Base-by-base conservation (phyloP, 805 yeast species). In the Candida khao-thaluensis region DNA sequence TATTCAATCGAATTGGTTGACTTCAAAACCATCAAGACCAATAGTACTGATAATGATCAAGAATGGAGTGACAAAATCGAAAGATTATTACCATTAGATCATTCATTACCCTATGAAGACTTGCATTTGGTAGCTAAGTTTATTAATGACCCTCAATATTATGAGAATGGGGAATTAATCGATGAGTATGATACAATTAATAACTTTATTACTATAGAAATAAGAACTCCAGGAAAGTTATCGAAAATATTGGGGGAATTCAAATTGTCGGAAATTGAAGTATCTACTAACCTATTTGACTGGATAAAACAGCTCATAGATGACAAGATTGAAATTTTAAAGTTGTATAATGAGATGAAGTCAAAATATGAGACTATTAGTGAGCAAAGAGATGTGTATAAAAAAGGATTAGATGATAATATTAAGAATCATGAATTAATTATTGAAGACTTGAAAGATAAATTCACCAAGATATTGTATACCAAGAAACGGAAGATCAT, bases 401-500 rank as follows among this genome's bases (percentile, higher is more conserved):
- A 36, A 15, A 22, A 29, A 18, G 38, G 31, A 20, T 14, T 41
- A 10, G 40, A 31, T 17, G 38, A 31, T 9, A 31, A 28, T 10
- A 6, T 23, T 2, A 27, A 25, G 9, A 36, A 41, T 22, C 33
- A 42, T 16, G 24, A 28, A 24, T 27, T 27, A 26, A 51, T 59
- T 4, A 41, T 57, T 8, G 43, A 51, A 7, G 62, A 60, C 40
- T 31, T 60, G 11, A 57, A 60, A 38, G 36, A 33, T 8, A 57
- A 58, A 41, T 61, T 61, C 35, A 53, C 54, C 23, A 51, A 48
- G 30, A 43, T 60, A 9, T 49, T 63, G 17, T 55, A 58, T 42
- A 37, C 57, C 9, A 64, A 64, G 40, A 64, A 64, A 41, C 54
- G 51, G 28, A 54, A 44, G 40, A 64, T 62, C 12, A 48, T 60